Conservation (phyloP, 345 rosid species). For the Arabis alpina region DNA sequence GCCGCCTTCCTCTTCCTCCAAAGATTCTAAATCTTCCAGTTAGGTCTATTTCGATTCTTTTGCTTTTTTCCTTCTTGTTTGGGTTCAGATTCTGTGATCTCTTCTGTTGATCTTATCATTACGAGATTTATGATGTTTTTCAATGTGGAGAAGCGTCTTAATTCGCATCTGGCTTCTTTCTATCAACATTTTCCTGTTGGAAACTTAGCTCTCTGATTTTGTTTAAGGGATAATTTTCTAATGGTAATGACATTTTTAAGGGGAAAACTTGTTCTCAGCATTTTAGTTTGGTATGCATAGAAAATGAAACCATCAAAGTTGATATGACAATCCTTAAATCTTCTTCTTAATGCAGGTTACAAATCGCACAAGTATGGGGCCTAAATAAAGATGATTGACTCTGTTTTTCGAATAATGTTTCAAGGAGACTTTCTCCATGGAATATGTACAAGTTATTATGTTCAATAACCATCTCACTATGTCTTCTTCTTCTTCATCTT, state of each 20-base stretch:
- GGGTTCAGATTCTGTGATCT: not conserved
- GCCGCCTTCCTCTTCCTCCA: conserved; percentile 29
- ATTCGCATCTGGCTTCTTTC: no score
- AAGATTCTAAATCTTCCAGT: conserved; percentile 44
- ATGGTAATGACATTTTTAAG: not conserved
- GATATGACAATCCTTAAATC: not conserved
- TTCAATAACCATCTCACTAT: not conserved
- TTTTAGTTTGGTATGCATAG: not conserved
- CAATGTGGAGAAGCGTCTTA: no score
- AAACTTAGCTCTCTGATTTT: no score
- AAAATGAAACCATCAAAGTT: not conserved
- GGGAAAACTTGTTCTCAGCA: not conserved
- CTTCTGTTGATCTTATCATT: not conserved
- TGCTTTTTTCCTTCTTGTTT: not conserved
- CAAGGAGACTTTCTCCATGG: conserved; percentile 7
- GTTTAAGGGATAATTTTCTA: not conserved
- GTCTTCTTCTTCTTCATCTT: no score
- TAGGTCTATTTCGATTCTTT: conserved; percentile 22
- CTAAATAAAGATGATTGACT: conserved; percentile 9
- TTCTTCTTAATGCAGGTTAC: conserved; percentile 29
- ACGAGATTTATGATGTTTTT: no score
- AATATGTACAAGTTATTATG: conserved; percentile 8
- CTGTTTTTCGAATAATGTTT: conserved; percentile 18
- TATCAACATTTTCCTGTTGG: no score
- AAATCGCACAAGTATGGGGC: not conserved